Conservation (phyloP, 2,329 filamentous ascomycete genomes). For the Talaromyces sp. region DNA sequence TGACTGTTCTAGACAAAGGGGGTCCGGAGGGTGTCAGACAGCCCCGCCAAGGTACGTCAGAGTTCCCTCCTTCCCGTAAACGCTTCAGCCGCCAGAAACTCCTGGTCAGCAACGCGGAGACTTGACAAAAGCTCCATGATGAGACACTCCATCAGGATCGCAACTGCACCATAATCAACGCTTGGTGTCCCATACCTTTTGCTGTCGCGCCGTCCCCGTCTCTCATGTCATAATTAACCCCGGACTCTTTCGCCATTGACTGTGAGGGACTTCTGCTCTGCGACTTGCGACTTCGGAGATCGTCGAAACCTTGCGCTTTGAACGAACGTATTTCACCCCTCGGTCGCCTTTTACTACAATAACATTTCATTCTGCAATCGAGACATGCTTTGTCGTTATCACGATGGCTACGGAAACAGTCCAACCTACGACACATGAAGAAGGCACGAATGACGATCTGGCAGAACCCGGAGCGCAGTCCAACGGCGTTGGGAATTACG, state of each 20-base stretch:
- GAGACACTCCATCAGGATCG: background rate
- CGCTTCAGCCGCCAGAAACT: background rate
- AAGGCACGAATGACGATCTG: conserved; percentile 17
- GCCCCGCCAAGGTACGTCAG: conserved; percentile 13
- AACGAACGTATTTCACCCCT: background rate
- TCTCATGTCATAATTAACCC: background rate
- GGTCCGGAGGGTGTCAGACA: background rate
- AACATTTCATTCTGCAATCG: conserved; percentile 11
- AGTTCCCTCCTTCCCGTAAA: conserved; percentile 4
- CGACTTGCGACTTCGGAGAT: background rate
- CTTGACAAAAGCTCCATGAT: background rate
- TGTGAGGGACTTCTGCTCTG: background rate
- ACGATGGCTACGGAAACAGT: conserved; percentile 37
- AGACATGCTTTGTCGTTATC: conserved; percentile 30
- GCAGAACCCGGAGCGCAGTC: conserved; percentile 12
- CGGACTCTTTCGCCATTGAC: background rate
- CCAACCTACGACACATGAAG: conserved; percentile 27
- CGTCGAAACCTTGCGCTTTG: background rate
- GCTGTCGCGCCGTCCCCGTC: background rate
- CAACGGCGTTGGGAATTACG: conserved; percentile 13
- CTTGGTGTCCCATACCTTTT: background rate
- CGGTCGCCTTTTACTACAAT: background rate
- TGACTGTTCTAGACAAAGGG: background rate
- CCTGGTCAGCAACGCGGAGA: background rate
- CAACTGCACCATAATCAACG: background rate